phyloP scores from a whole-genome alignment of 495 filamentous ascomycete species.

The Collariella sp. region DNA sequence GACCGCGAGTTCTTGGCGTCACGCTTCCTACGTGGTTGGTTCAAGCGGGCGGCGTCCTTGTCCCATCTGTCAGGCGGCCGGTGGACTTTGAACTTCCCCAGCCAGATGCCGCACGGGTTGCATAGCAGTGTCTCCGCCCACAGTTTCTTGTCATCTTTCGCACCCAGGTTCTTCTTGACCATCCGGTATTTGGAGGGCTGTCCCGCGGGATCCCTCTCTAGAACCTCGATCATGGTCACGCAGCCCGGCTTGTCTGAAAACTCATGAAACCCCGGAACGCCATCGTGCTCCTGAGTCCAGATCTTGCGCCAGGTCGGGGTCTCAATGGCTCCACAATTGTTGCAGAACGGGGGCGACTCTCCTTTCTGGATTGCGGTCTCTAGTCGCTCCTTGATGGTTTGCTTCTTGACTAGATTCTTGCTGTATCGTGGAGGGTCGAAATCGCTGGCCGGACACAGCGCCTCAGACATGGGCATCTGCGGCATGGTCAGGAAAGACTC shows the following conservation, averaged over 20 bases:
- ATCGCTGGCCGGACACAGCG: constrained; percentile 24
- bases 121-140: constrained; percentile 70
- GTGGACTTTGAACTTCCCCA: constrained; percentile 77
- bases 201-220: constrained; percentile 52
- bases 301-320: constrained; percentile 93
- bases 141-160: constrained; percentile 48
- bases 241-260: constrained; percentile 57
- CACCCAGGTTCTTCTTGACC: constrained; percentile 65
- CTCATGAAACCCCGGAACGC: constrained; percentile 53
- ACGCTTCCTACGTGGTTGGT: constrained; percentile 41
- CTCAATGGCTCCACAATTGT: constrained; percentile 88
- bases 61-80: constrained; percentile 78
- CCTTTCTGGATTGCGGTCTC: constrained; percentile 60
- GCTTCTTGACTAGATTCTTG: constrained; percentile 49
- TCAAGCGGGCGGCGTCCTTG: constrained; percentile 47
- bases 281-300: constrained; percentile 59
- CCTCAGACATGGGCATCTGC: constrained; percentile 19
- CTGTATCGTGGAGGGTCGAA: constrained; percentile 26
- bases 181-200: constrained; percentile 55
- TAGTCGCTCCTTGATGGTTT: constrained; percentile 54
- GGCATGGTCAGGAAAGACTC: constrained; percentile 14
- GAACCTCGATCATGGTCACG: constrained; percentile 55
- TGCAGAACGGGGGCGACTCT: constrained; percentile 73
- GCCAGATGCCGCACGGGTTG: constrained; percentile 95
- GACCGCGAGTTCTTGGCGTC: constrained; percentile 31